Evolutionary conservation across 2,329 filamentous ascomycete genomes (phyloP), one percentile per base, ranked within the genome.

Genomic region (Fusarium secorum): DNA sequence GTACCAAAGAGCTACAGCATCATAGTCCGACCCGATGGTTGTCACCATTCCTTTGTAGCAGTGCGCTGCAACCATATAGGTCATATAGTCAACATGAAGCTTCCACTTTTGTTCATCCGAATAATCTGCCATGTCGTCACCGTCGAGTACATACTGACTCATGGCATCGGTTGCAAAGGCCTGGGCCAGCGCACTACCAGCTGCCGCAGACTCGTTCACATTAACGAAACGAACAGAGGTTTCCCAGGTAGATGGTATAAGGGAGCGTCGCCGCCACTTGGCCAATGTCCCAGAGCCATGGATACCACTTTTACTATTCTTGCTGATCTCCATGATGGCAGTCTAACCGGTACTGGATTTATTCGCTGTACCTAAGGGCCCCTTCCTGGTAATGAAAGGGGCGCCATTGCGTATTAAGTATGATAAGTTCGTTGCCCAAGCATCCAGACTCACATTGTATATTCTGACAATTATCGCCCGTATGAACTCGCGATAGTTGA

Each of bases 1-100:
- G 78, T 84, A 94, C 93, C 93, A 96, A 56, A 96, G 84, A 62
- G 92, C 92, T 59, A 96, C 90, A 70, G 89, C 91, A 72, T 93
- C 93, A 77, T 92, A 93, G 77, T 94, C 88, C 10, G 89, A 87
- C 22, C 93, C 93, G 68, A 93, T 89, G 60, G 91, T 89, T 48
- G 92, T 91, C 59, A 93, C 93, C 64, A 93, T 80, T 60, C 93
- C 93, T 74, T 90, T 90, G 76, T 92, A 86, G 79, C 89, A 90
- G 79, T 94, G 92, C 66, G 92, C 90, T 63, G 93, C 92, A 53
- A 90, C 90, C 74, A 93, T 87, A 81, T 94, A 95, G 74, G 90
- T 90, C 84, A 95, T 88, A 74, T 94, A 91, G 78, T 91, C 87
- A 72, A 92, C 85, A 79, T 96, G 93, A 48, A 96, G 85, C 72